phyloP scores from a whole-genome alignment of 2,329 filamentous ascomycete genomes.

The Trichoderma sp. region DNA sequence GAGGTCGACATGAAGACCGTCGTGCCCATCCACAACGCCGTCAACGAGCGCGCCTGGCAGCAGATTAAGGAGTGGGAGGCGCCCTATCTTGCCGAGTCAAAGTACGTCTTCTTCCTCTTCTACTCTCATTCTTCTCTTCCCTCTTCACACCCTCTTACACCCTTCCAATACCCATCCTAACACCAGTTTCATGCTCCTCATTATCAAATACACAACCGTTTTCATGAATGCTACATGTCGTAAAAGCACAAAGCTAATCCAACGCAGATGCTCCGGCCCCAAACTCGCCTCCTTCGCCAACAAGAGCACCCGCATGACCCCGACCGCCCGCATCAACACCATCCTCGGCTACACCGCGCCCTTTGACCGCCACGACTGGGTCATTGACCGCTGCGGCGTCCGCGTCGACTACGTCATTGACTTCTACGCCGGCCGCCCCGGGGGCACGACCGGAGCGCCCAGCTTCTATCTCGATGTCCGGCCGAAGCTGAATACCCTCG shows the following conservation, averaged over 20 bases:
- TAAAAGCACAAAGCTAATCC: slow-evolving; percentile 29
- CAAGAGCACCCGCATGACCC: slow-evolving; percentile 68
- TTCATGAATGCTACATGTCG: too few species aligned
- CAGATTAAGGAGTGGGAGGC: slow-evolving; percentile 90
- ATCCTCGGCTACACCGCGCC: slow-evolving; percentile 85
- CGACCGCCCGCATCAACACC: slow-evolving; percentile 79
- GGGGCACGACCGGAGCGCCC: slow-evolving; percentile 43
- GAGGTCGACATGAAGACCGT: slow-evolving; percentile 84
- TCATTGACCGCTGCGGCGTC: slow-evolving; percentile 86
- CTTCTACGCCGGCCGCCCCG: slow-evolving; percentile 78
- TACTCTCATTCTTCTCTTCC: not conserved
- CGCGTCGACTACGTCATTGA: slow-evolving; percentile 95
- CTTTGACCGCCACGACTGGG: slow-evolving; percentile 97
- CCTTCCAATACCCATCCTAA: too few species aligned
- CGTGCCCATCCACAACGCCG: slow-evolving; percentile 96
- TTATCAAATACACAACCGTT: too few species aligned
- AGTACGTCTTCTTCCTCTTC: slow-evolving; percentile 46
- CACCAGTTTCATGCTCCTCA: too few species aligned
- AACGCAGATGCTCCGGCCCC: slow-evolving; percentile 66
- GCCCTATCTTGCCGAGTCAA: slow-evolving; percentile 60
- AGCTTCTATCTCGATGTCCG: slow-evolving; percentile 70
- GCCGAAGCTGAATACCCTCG: slow-evolving; percentile 69
- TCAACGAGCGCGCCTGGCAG: slow-evolving; percentile 94
- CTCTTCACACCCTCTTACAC: too few species aligned
- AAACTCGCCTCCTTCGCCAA: slow-evolving; percentile 83